Evolutionary conservation across 2,329 filamentous ascomycete species (phyloP), one percentile per base, ranked within the genome.

Genomic region (Fusarium penzigii): DNA sequence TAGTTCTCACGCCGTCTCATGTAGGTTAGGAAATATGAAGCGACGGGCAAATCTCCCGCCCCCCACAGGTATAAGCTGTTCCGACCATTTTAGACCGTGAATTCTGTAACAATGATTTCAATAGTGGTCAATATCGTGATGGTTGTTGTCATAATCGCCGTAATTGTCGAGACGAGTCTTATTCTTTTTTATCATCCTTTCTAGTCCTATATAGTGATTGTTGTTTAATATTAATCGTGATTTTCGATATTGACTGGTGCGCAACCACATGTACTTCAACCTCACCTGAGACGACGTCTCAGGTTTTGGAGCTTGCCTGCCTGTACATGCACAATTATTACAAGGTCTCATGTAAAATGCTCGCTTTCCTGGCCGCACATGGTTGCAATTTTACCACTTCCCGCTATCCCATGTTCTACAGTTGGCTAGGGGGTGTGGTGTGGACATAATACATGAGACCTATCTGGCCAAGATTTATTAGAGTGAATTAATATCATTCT

Each of bases 231-330:
- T 14, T 36, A 36, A 36, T 14, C 32, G 10, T 4, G 13, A 14
- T 11, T 11, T 5, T 36, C 32, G 32, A 36, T 11, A 36, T 36
- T 36, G 32, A 14, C 32, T 36, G 32, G 32, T 36, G 32, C 36
- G 40, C 42, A 39, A 46, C 56, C 48, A 58, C 51, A 25, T 50
- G 44, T 50, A 44, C 58, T 25, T 56, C 62, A 55, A 64, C 52
- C 57, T 66, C 61, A 70, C 68, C 68, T 70, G 68, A 70, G 68
- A 70, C 68, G 49, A 2, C 46, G 68, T 70, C 67, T 70, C 68
- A 70, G 68, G 68, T 70, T 55, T 52, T 62, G 56, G 56, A 60
- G 59, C 48, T 56, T 49, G 49, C 51, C 20, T 25, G 20, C 56
- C 59, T 56, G 53, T 59, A 56, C 62, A 52, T 56, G 51, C 20